These are phyloP conservation scores for Ogataea ganodermae DNA, from an alignment of 805 yeast genomes.

Conservation along the genomic window DNA sequence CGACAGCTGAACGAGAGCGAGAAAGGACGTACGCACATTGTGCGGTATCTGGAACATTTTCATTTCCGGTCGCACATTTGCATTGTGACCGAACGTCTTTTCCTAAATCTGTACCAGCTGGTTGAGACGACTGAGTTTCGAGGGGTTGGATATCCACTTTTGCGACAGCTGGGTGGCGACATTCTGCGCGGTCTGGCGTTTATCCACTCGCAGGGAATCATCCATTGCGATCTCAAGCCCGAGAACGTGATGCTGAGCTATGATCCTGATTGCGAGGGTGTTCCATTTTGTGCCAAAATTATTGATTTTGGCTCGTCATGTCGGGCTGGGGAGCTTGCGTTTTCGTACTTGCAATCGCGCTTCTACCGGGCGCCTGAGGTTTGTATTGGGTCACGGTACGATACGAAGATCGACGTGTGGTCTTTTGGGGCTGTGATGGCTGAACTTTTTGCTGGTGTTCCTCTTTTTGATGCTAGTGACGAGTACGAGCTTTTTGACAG, in stretches of 20 bases:
- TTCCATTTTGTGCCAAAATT: conserved; percentile 48
- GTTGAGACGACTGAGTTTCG: conserved; percentile 50
- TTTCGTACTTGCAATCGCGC: conserved; percentile 60
- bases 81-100: conserved; percentile 71
- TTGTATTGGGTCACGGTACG: conserved; percentile 62
- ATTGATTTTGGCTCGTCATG: conserved; percentile 83
- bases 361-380: conserved; percentile 83
- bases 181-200: conserved; percentile 60
- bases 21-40: conserved; percentile 37
- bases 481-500: conserved; percentile 50
- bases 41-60: conserved; percentile 67
- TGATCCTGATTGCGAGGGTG: conserved; percentile 33
- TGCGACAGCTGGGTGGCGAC: conserved; percentile 52
- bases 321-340: conserved; percentile 42
- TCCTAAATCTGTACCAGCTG: conserved; percentile 64
- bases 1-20: conserved; percentile 43
- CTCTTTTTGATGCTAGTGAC: conserved; percentile 48
- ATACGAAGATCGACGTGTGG: conserved; percentile 74
- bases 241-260: conserved; percentile 68
- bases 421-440: conserved; percentile 92
- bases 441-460: conserved; percentile 68
- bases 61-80: conserved; percentile 82
- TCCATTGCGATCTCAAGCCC: conserved; percentile 87
- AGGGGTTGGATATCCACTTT: conserved; percentile 47
- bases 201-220: conserved; percentile 56